A percentile compares a stretch with the other conserved stretches of the same genome.
These are phyloP conservation scores for Lunasporangiospora selenospora DNA, from an alignment of 192 early-diverging fungal genomes.

Conservation along the genomic window DNA sequence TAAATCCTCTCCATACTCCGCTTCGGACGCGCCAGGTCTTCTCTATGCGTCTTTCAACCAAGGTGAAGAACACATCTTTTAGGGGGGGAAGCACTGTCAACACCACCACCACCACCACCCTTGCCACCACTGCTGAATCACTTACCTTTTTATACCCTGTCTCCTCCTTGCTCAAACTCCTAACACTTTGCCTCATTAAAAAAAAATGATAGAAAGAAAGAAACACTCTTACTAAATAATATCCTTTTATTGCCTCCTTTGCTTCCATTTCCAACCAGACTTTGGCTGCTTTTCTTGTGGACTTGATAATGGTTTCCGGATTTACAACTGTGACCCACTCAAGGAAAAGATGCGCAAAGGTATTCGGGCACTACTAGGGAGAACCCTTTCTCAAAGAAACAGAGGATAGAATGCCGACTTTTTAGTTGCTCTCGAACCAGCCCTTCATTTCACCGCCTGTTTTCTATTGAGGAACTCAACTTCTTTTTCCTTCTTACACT, in stretches of 20 bases:
- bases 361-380: too few species aligned
- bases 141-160: too few species aligned
- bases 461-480: background rate
- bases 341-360: constrained; percentile 81
- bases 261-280: constrained; percentile 45
- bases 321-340: constrained; percentile 84
- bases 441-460: background rate
- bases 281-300: constrained; percentile 85
- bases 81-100: too few species aligned
- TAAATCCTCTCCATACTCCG: constrained; percentile 53
- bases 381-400: too few species aligned
- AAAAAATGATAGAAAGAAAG: too few species aligned
- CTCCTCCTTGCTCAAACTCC: too few species aligned
- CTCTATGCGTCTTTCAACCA: constrained; percentile 86
- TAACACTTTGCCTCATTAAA: too few species aligned
- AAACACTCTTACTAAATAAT: too few species aligned
- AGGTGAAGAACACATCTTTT: constrained; percentile 22
- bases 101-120: too few species aligned
- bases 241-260: background rate
- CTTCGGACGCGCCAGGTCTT: constrained; percentile 64
- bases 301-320: constrained; percentile 82
- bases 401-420: background rate
- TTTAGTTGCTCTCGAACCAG: background rate
- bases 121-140: too few species aligned
- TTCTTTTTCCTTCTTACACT: background rate